Base-by-base conservation (phyloP, 2,329 filamentous ascomycete genomes). In the Fusarium albosuccineum region DNA sequence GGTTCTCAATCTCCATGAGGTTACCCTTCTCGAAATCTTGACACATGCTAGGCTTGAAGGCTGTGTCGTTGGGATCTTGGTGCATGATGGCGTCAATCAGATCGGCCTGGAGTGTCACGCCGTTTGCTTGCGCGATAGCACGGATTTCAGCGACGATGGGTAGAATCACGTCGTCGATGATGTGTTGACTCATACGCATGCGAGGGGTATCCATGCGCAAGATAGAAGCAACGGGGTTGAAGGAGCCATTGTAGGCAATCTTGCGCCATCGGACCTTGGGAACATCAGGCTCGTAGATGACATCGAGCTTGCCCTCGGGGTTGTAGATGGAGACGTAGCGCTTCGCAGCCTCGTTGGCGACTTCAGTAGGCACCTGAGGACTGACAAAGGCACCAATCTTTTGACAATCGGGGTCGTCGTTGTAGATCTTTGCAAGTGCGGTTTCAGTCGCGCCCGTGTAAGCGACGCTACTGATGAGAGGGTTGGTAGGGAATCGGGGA, bases 141-240 rank as follows among this genome's bases (percentile, higher is more conserved):
- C 79, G 73, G 27, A 87, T 83, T 73, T 88, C 86, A 13, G 72
- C 62, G 85, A 89, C 89, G 0, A 82, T 82, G 4, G 86, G 86
- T 16, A 75, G 67, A 4, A 89, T 79, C 34, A 89, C 68, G 3
- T 79, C 79, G 14, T 84, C 80, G 6, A 87, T 73, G 2, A 79
- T 76, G 30, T 78, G 79, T 13, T 78, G 76, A 13, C 79, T 79
- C 39, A 86, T 76, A 6, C 45, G 45, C 49, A 89, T 80, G 11
- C 83, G 77, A 3, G 81, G 79, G 0, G 83, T 84, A 68, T 88
- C 85, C 62, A 87, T 75, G 3, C 80, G 78, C 1, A 82, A 79
- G 26, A 88, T 78, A 0, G 86, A 82, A 40, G 81, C 83, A 22
- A 87, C 81, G 0, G 85, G 79, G 67, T 88, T 88, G 68, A 85